Conservation (phyloP, 164 flowering plant genomes). For the Warburgia ugandensis region DNA sequence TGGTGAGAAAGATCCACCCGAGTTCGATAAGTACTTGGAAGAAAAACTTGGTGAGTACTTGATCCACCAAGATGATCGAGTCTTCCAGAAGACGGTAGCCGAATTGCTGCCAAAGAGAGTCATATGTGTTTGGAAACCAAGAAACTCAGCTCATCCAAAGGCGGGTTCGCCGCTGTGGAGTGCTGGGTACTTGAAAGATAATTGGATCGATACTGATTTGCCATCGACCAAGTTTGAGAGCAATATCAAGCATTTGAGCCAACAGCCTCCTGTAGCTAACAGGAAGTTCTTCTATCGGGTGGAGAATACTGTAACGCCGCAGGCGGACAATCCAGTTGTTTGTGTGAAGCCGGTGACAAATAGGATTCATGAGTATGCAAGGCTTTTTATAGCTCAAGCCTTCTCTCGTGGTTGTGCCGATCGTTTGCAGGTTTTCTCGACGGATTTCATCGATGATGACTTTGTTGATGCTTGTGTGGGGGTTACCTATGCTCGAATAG, state of each 20-base stretch:
- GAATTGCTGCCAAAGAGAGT: constrained; percentile 73
- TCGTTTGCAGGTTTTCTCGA: constrained; percentile 71
- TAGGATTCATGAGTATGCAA: constrained; percentile 62
- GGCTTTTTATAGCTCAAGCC: constrained; percentile 66
- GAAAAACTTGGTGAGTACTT: constrained; percentile 68
- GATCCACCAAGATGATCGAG: constrained; percentile 70
- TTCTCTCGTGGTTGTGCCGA: constrained; percentile 42
- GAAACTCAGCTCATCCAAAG: constrained; percentile 58
- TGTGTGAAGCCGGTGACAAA: constrained; percentile 72
- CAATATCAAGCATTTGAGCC: constrained; percentile 61
- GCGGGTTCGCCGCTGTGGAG: constrained; percentile 70
- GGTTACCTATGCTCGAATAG: constrained; percentile 60
- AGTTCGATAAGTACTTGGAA: constrained; percentile 70
- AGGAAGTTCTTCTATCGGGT: constrained; percentile 87
- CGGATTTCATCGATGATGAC: constrained; percentile 80
- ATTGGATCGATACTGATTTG: constrained; percentile 91
- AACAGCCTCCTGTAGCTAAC: constrained; percentile 49
- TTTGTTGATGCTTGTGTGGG: constrained; percentile 90
- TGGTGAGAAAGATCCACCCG: constrained; percentile 83
- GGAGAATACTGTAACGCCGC: constrained; percentile 91
- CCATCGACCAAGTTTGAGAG: constrained; percentile 84
- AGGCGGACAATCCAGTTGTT: constrained; percentile 73
- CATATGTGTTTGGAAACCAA: constrained; percentile 89
- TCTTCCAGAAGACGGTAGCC: constrained; percentile 60
- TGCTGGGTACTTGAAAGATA: constrained; percentile 62